phyloP scores from a whole-genome alignment of 2,329 filamentous ascomycete genomes.

The Fonsecaea monophora region DNA sequence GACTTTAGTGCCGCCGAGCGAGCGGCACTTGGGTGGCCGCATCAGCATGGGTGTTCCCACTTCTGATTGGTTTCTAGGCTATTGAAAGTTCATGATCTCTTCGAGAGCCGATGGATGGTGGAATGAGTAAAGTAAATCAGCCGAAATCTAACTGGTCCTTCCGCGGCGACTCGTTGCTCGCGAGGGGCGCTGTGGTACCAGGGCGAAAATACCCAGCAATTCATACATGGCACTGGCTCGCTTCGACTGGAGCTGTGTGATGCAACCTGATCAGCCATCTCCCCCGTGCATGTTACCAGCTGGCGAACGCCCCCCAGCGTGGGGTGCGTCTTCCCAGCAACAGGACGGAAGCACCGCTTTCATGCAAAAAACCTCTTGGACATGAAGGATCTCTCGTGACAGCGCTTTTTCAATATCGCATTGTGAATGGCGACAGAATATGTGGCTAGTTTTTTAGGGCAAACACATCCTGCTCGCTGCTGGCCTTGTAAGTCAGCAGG shows the following conservation, averaged over 20 bases:
- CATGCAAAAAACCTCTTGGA: background rate
- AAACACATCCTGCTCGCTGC: background rate
- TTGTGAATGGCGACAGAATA: background rate
- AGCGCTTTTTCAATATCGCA: background rate
- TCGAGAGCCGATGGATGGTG: slow-evolving; percentile 7
- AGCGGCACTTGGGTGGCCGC: background rate
- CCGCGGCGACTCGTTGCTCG: background rate
- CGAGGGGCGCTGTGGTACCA: background rate
- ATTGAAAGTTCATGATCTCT: background rate
- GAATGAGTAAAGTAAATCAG: slow-evolving; percentile 5
- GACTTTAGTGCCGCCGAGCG: slow-evolving; percentile 30
- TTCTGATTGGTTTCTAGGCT: background rate
- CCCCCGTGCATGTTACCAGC: slow-evolving; percentile 8
- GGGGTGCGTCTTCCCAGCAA: slow-evolving; percentile 9
- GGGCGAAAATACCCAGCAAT: slow-evolving; percentile 2
- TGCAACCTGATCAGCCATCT: slow-evolving; percentile 11
- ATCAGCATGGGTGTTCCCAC: background rate
- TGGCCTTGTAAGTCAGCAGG: background rate
- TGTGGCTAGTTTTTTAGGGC: background rate
- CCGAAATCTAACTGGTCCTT: slow-evolving; percentile 6
- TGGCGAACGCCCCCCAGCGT: slow-evolving; percentile 12
- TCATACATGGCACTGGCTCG: slow-evolving; percentile 15
- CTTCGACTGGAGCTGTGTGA: slow-evolving; percentile 15
- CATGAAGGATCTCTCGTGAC: background rate
- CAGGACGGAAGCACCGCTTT: background rate